Percentiles rank a stretch among this genome's conserved stretches.
These are phyloP conservation scores for Pichia cabralensis DNA, from an alignment of 805 yeast genomes.

Conservation along the genomic window DNA sequence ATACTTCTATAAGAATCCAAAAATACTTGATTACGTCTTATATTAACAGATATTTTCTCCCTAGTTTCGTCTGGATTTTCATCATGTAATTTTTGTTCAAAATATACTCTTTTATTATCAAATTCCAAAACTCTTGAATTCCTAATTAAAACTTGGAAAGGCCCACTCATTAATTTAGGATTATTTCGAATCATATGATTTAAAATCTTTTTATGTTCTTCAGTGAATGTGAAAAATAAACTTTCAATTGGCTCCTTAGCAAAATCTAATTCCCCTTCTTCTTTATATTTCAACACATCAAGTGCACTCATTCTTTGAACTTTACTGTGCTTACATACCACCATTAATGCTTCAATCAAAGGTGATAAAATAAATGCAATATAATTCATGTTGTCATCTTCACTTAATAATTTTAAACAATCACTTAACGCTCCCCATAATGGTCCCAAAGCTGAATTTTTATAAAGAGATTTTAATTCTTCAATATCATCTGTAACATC, in stretches of 20 bases:
- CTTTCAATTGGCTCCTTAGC: conserved; percentile 67
- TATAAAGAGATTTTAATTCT: conserved; percentile 51
- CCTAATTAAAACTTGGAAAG: conserved; percentile 78
- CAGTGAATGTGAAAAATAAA: conserved; percentile 77
- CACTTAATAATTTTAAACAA: conserved; percentile 55
- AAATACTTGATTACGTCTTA: conserved; percentile 85
- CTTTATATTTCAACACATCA: conserved; percentile 54
- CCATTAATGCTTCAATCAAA: conserved; percentile 85
- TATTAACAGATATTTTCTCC: conserved; percentile 48
- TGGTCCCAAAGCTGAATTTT: conserved; percentile 58
- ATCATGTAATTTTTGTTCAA: conserved; percentile 61
- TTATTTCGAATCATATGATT: conserved; percentile 87
- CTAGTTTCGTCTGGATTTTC: conserved; percentile 29
- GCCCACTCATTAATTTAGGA: conserved; percentile 92
- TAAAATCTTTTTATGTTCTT: conserved; percentile 75
- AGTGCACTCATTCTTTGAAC: conserved; percentile 47
- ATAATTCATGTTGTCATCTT: conserved; percentile 42
- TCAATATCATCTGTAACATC: conserved; percentile 27
- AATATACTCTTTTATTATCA: conserved; percentile 84
- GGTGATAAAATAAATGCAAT: conserved; percentile 79
- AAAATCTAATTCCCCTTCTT: conserved; percentile 55
- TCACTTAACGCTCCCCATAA: conserved; percentile 82
- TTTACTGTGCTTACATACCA: conserved; percentile 82
- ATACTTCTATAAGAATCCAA: conserved; percentile 79
- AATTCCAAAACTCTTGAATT: conserved; percentile 88